Conservation (phyloP, 768 basidiomycete species). For the Chiua virens region DNA sequence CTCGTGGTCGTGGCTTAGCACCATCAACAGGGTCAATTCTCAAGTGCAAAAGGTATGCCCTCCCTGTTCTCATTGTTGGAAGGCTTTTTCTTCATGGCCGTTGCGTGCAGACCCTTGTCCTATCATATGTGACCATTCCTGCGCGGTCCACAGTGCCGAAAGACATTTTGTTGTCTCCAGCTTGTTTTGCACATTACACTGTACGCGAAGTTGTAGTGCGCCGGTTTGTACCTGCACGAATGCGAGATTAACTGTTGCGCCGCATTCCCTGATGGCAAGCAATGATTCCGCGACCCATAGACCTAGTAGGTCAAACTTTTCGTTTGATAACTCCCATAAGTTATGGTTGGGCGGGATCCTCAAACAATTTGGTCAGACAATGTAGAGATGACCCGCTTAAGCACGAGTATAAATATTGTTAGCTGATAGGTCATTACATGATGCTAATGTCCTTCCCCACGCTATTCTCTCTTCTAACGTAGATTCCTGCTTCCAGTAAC, state of each 20-base stretch:
- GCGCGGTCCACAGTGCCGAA: slow-evolving; percentile 56
- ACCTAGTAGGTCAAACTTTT: neutral
- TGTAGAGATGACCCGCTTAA: neutral
- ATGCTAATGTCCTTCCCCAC: neutral
- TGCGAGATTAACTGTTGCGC: slow-evolving; percentile 64
- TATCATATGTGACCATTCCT: slow-evolving; percentile 93
- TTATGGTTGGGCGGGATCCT: neutral
- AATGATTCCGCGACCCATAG: neutral
- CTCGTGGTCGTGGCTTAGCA: slow-evolving; percentile 95
- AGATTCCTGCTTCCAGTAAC: neutral
- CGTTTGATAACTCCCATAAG: neutral
- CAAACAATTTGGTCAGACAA: too few species aligned
- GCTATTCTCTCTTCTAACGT: neutral
- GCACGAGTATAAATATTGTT: slow-evolving; percentile 1
- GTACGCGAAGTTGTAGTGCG: slow-evolving; percentile 83
- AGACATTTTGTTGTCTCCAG: slow-evolving; percentile 63
- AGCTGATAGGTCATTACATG: slow-evolving; percentile 18
- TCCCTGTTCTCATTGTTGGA: neutral
- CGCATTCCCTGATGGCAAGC: neutral
- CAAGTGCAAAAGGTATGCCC: slow-evolving; percentile 93
- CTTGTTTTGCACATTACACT: slow-evolving; percentile 72
- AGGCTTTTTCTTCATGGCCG: neutral
- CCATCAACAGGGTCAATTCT: slow-evolving; percentile 93
- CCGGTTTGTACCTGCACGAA: slow-evolving; percentile 87
- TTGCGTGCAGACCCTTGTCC: slow-evolving; percentile 70